Evolutionary conservation across 2,329 filamentous ascomycete genomes (phyloP), one percentile per base, ranked within the genome.

Genomic region (Phoma herbarum): DNA sequence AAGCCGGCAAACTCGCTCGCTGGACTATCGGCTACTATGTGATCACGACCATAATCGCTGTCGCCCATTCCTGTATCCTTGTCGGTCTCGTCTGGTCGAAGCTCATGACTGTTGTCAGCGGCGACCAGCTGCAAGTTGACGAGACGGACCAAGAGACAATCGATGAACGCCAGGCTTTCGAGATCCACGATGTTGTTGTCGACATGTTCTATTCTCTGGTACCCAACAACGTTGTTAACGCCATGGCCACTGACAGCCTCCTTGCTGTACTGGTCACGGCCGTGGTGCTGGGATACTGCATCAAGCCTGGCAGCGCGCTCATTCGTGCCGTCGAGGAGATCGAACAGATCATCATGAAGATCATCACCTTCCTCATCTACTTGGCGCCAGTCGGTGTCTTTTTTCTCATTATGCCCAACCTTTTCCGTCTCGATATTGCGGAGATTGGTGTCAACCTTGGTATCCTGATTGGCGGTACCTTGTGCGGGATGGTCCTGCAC

Each of bases 21-120:
- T 84, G 78, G 79, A 83, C 82, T 0, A 75, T 85, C 20, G 75
- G 77, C 16, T 84, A 82, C 71, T 85, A 85, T 45, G 62, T 85
- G 14, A 20, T 77, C 20, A 85, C 83, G 2, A 85, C 83, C 0
- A 61, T 84, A 7, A 43, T 84, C 11, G 82, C 83, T 59, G 81
- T 85, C 44, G 72, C 80, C 1, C 75, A 83, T 54, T 81, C 77
- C 33, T 80, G 77, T 56, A 75, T 85, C 39, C 72, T 84, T 44
- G 79, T 80, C 41, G 77, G 78, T 3, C 73, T 83, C 0, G 80
- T 83, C 11, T 85, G 83, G 83, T 71, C 73, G 1, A 77, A 78
- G 0, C 72, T 81, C n/a, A 83, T 84, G 76, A 71, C 64, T 0
- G 61, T 60, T 1, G 81, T 79, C 4, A 66, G 68, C 14, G 68